These are phyloP conservation scores for Penicillium paxilli DNA, from an alignment of 495 filamentous ascomycete species.

Conservation along the genomic window DNA sequence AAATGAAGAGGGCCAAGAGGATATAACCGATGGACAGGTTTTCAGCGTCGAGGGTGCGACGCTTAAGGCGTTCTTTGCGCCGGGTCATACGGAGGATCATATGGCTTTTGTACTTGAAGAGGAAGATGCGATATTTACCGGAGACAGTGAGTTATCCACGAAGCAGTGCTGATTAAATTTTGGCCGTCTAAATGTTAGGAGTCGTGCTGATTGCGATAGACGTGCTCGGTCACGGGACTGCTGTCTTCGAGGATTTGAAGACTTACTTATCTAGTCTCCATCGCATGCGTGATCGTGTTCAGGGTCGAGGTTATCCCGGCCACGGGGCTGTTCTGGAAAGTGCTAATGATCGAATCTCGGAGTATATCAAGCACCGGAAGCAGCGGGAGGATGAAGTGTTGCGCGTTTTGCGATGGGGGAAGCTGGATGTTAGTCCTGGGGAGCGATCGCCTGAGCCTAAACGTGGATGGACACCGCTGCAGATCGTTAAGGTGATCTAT, in stretches of 20 bases:
- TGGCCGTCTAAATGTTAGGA: too few relatives aligned
- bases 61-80: conserved; percentile 71
- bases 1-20: conserved; percentile 28
- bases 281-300: conserved; percentile 64
- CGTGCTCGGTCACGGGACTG: conserved; percentile 89
- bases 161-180: not conserved
- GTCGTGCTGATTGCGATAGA: conserved; percentile 36
- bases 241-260: conserved; percentile 82
- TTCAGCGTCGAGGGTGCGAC: conserved; percentile 78
- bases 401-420: conserved; percentile 55
- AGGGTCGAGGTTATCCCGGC: conserved; percentile 79
- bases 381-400: conserved; percentile 81
- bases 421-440: conserved; percentile 31
- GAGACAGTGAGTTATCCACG: conserved; percentile 59
- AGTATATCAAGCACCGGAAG: conserved; percentile 82
- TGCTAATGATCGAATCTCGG: conserved; percentile 61
- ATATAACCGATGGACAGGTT: conserved; percentile 68
- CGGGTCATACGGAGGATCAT: conserved; percentile 87
- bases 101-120: conserved; percentile 70
- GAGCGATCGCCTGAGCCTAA: conserved; percentile 34
- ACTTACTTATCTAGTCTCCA: conserved; percentile 72
- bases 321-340: conserved; percentile 78
- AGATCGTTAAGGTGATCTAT: conserved; percentile 86
- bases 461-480: conserved; percentile 64
- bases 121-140: conserved; percentile 87